Base-by-base conservation (phyloP, 2,329 filamentous ascomycete genomes). In the Penicillium sp. region DNA sequence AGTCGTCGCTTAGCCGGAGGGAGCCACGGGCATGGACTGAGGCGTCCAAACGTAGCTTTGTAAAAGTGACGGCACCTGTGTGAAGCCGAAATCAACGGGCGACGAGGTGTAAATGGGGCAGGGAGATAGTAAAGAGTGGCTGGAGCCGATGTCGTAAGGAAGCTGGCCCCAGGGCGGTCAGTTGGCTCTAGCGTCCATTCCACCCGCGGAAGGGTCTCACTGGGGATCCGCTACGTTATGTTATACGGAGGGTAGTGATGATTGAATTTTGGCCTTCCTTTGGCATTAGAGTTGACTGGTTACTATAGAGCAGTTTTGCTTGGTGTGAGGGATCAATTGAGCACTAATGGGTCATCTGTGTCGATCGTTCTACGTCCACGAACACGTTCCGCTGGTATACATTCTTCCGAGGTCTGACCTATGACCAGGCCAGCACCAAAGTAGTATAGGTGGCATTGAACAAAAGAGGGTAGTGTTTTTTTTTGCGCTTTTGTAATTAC, bases 1-100 rank as follows among this genome's bases (percentile, higher is more conserved):
- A 52, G 58, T 55, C 56, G 65, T 64, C 53, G 50, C 47, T 59
- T 61, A 63, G 49, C 52, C 50, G 53, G 59, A 59, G 58, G 59
- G 58, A 45, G 54, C 58, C 55, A 66, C 65, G 60, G 55, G 60
- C 65, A 68, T 70, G 52, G 58, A 63, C 59, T 51, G 16, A 10
- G 9, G 10, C 55, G 54, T 29, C 53, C 55, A 64, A 57, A 58
- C 60, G 58, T 53, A 56, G 45, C 51, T 60, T 60, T 52, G 50
- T 34, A 45, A 44, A 38, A n/a, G 10, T 48, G 36, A 21, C 15
- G 41, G 31, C 45, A 41, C 36, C 49, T 46, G 52, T 42, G 39
- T 13, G 44, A 45, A 42, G 43, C 29, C 43, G 12, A 21, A 21
- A 39, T 4, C 29, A 28, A 31, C 43, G 42, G 38, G 21, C 26